Base-by-base conservation (phyloP, 2,329 filamentous ascomycete genomes). In the Ciborinia camelliae region DNA sequence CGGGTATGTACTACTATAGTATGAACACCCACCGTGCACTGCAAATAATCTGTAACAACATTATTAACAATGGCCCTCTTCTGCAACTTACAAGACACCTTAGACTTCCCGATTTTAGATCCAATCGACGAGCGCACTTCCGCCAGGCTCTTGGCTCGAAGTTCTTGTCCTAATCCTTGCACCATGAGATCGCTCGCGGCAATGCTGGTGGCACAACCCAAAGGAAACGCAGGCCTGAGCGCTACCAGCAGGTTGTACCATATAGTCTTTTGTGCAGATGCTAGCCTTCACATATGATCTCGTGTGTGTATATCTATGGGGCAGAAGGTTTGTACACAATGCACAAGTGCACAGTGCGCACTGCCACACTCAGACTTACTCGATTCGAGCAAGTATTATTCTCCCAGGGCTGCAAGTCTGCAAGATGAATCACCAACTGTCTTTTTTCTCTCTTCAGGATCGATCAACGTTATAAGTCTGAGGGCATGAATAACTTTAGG, bases 81-180 rank as follows among this genome's bases (percentile, higher is more conserved):
- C 47, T 41, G 48, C 50, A 45, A 15, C 60, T 35, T 20, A 32
- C 39, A 26, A 55, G 8, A 62, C n/a, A n/a, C n/a, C n/a, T n/a
- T n/a, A 55, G 26, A 47, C 26, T 55, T 62, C 41, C 60, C 15
- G 50, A 26, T 4, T 43, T 35, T 62, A 62, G 50, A 45, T 35
- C 55, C n/a, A 14, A 14, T 47, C 55, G 43, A n/a, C n/a, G n/a
- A 45, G 54, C 47, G 14, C n/a, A 26, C 15, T 45, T 48, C 43
- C 55, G n/a, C 30, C n/a, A 15, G 26, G 32, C 51, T 20, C 45
- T 52, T 61, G 58, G 47, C 58, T 55, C 26, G 23, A 52, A 28
- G 58, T 39, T 60, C 51, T 39, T 57, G 61, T 55, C 61, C 30
- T 39, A 63, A 51, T 55, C 61, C 30, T 57, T 30, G 48, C 48